Conservation (phyloP, 176 grass and related monocot species). For the Musa troglodytarum region DNA sequence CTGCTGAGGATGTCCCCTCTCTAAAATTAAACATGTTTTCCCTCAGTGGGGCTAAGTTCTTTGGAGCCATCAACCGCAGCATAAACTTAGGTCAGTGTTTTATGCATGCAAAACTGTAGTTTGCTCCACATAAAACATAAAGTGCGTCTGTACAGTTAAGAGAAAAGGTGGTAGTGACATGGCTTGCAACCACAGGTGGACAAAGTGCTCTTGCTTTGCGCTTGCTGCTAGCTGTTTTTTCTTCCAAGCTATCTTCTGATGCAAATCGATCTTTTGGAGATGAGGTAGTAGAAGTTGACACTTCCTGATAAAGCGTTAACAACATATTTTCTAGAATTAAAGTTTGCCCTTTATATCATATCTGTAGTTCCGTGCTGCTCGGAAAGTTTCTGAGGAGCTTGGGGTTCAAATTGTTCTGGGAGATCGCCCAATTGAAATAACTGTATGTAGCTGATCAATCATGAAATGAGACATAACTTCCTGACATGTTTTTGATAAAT, state of each 20-base stretch:
- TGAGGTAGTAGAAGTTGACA: constrained; percentile 34
- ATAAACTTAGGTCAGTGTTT: constrained; percentile 55
- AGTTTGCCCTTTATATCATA: neutral
- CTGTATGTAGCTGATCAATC: constrained; percentile 34
- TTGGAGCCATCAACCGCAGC: constrained; percentile 75
- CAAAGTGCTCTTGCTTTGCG: constrained; percentile 86
- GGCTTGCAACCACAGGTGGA: constrained; percentile 41
- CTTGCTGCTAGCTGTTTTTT: constrained; percentile 81
- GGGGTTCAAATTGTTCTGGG: constrained; percentile 88
- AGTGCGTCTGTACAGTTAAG: neutral
- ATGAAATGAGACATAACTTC: neutral
- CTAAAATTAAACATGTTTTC: constrained; percentile 84
- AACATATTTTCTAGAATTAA: constrained; percentile 1
- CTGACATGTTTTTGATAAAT: neutral
- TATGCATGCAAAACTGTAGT: neutral
- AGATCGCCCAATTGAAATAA: constrained; percentile 95
- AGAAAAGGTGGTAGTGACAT: neutral
- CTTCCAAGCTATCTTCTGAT: constrained; percentile 69
- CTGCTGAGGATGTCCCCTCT: constrained; percentile 35
- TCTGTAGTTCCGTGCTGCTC: constrained; percentile 63
- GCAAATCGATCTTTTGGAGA: constrained; percentile 73
- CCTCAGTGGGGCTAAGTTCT: constrained; percentile 54
- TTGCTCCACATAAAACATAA: neutral
- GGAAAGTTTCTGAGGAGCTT: constrained; percentile 86
- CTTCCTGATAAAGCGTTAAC: neutral